Evolutionary conservation across 148 eudicot species (phyloP).

Genomic region (Chenopodium suecicum): DNA sequence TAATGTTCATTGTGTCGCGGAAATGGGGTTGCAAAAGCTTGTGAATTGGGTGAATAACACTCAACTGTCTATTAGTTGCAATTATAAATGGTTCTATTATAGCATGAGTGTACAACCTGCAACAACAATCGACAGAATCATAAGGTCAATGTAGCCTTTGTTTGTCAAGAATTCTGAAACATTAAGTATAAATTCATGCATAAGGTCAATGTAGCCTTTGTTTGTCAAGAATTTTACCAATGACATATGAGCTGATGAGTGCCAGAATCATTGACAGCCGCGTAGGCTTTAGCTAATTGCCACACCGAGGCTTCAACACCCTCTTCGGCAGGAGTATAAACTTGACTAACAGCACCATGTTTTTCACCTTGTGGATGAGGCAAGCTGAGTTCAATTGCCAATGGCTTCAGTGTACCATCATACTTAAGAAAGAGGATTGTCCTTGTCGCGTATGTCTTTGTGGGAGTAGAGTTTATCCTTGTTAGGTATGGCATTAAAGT

Average conservation of each 20-base stretch:
- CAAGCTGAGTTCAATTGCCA: constrained; percentile 83
- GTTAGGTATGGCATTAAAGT: constrained; percentile 73
- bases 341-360: constrained; percentile 62
- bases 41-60: constrained; percentile 71
- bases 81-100: constrained; percentile 72
- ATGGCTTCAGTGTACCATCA: constrained; percentile 74
- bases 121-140: background rate
- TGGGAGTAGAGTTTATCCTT: constrained; percentile 58
- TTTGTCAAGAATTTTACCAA: constrained; percentile 45
- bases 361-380: constrained; percentile 65
- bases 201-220: background rate
- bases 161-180: background rate
- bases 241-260: constrained; percentile 90
- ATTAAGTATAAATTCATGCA: background rate
- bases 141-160: background rate
- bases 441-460: constrained; percentile 78
- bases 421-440: constrained; percentile 71
- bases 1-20: constrained; percentile 74
- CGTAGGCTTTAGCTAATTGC: constrained; percentile 95
- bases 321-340: constrained; percentile 60
- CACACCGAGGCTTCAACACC: constrained; percentile 67
- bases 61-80: constrained; percentile 63
- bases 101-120: constrained; percentile 80
- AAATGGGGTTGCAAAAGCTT: constrained; percentile 82
- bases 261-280: constrained; percentile 89